These are phyloP conservation scores for Aspergillus hortae DNA, from an alignment of 2,329 filamentous ascomycete species.

Conservation along the genomic window DNA sequence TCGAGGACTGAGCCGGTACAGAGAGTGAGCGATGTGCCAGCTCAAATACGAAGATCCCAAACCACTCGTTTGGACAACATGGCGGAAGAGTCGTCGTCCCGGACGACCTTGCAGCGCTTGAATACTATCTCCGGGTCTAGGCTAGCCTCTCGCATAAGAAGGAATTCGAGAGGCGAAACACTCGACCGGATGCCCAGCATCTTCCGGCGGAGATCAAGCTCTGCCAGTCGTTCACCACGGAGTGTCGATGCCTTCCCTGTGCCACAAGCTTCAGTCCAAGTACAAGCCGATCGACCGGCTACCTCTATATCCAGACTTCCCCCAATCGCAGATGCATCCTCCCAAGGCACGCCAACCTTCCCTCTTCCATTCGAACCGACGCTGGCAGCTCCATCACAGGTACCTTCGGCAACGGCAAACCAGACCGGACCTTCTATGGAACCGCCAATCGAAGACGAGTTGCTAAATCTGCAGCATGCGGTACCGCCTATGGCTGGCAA, in stretches of 20 bases:
- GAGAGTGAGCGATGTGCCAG: conserved; percentile 8
- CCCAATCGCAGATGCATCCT: neutral
- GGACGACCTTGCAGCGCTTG: conserved; percentile 26
- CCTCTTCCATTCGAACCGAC: neutral
- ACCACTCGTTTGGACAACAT: conserved; percentile 24
- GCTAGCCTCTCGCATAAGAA: conserved; percentile 15
- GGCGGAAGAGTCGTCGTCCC: conserved; percentile 18
- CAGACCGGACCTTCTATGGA: neutral
- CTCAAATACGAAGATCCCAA: conserved; percentile 19
- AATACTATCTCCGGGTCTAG: conserved; percentile 23
- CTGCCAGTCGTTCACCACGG: conserved; percentile 5
- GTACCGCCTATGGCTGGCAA: conserved; percentile 10
- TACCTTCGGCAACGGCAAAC: neutral
- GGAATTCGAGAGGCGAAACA: conserved; percentile 15
- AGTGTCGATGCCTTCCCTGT: conserved; percentile 3
- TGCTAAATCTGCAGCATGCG: conserved; percentile 6
- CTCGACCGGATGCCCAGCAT: conserved; percentile 11
- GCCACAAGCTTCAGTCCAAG: neutral
- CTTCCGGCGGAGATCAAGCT: conserved; percentile 8
- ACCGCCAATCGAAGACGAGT: neutral
- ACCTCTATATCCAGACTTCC: neutral
- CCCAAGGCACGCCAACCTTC: neutral
- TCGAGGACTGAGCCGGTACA: conserved; percentile 16
- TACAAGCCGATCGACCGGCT: neutral
- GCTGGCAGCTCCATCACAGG: neutral